These are phyloP conservation scores for Gymnopilus junonius DNA, from an alignment of 768 basidiomycete genomes.

Conservation along the genomic window DNA sequence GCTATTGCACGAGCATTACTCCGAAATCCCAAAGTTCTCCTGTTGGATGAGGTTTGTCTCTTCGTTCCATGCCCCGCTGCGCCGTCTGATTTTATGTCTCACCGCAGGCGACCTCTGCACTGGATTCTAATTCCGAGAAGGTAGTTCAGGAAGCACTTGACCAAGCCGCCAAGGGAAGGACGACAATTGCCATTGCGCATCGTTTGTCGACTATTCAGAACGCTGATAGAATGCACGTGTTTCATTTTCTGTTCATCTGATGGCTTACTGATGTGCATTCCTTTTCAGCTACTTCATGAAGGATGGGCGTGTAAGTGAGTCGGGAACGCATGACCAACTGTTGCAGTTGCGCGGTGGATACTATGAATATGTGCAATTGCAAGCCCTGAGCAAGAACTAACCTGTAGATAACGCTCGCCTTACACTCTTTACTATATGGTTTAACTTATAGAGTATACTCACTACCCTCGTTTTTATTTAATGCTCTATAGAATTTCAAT, in stretches of 20 bases:
- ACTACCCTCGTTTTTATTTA: too few species aligned
- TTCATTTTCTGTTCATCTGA: constrained; percentile 1
- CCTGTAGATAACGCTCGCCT: background rate
- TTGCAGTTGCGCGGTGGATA: constrained; percentile 67
- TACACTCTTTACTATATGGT: too few species aligned
- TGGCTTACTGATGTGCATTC: constrained; percentile 6
- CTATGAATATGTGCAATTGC: constrained; percentile 85
- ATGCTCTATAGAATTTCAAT: too few species aligned
- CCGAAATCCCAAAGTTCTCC: constrained; percentile 87
- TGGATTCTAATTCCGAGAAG: constrained; percentile 93
- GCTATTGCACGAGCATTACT: constrained; percentile 94
- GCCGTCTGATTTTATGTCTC: background rate
- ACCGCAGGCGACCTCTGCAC: constrained; percentile 76
- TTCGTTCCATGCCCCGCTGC: constrained; percentile 1
- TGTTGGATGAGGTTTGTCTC: constrained; percentile 69
- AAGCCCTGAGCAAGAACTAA: constrained; percentile 61
- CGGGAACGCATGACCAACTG: constrained; percentile 88
- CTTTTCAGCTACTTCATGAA: constrained; percentile 79
- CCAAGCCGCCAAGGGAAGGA: constrained; percentile 87
- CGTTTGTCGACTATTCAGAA: constrained; percentile 92
- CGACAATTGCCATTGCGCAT: constrained; percentile 95
- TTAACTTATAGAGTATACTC: too few species aligned
- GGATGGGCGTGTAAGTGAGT: constrained; percentile 83
- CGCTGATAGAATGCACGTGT: constrained; percentile 80
- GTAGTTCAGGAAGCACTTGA: constrained; percentile 96